Evolutionary conservation across 2,329 filamentous ascomycete genomes (phyloP).

Genomic region (Fusarium nurragi): DNA sequence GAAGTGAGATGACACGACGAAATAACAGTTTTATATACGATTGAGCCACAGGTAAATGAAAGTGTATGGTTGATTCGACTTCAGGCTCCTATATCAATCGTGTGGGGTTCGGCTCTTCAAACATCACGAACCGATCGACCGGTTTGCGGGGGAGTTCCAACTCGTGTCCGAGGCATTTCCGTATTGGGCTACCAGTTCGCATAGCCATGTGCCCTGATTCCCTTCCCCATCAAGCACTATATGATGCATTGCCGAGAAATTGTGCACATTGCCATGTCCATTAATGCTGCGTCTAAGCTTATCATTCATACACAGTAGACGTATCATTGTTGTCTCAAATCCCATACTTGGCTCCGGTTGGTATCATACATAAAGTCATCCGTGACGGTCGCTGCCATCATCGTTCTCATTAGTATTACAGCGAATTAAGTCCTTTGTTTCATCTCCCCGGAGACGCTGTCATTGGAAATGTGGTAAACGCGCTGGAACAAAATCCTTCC

Average conservation of each 20-base stretch:
- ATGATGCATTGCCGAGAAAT: neutral
- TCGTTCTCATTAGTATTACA: slow-evolving; percentile 35
- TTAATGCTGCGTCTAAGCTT: slow-evolving; percentile 10
- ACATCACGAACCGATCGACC: slow-evolving; percentile 32
- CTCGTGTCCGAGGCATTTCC: slow-evolving; percentile 49
- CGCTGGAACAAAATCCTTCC: slow-evolving; percentile 63
- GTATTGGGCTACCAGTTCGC: slow-evolving; percentile 45
- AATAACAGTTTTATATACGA: neutral
- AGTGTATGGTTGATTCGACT: neutral
- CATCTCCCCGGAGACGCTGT: slow-evolving; percentile 4
- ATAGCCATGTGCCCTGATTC: slow-evolving; percentile 13
- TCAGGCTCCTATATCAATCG: neutral
- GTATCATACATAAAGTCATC: slow-evolving; percentile 42
- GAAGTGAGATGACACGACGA: neutral
- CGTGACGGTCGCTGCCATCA: slow-evolving; percentile 10
- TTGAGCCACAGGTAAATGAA: neutral
- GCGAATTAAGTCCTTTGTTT: slow-evolving; percentile 3
- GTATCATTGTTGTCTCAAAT: slow-evolving; percentile 15
- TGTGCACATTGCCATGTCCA: neutral
- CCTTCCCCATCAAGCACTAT: neutral
- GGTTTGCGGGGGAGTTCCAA: slow-evolving; percentile 45
- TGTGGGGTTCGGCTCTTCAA: slow-evolving; percentile 27
- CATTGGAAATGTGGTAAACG: slow-evolving; percentile 65
- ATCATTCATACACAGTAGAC: neutral
- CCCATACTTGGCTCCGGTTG: slow-evolving; percentile 30